These are phyloP conservation scores for Rhynchospora tenuis DNA, from an alignment of 176 grass and related monocot genomes.

Conservation along the genomic window DNA sequence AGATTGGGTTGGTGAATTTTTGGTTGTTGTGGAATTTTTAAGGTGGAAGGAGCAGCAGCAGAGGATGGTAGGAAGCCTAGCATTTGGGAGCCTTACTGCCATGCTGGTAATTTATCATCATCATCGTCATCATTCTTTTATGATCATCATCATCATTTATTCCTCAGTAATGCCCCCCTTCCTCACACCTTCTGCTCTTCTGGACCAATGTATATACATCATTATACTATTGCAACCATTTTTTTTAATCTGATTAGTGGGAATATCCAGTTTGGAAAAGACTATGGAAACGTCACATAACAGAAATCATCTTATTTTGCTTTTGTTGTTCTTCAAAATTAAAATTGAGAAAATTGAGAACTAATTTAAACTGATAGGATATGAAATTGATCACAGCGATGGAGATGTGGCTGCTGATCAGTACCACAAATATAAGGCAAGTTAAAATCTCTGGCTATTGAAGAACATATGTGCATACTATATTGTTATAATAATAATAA, in stretches of 20 bases:
- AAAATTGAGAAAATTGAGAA: not conserved
- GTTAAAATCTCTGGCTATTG: not conserved
- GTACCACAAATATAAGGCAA: constrained; percentile 75
- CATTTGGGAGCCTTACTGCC: constrained; percentile 61
- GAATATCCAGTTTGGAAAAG: not conserved
- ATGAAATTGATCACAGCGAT: constrained; percentile 24
- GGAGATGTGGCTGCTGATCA: constrained; percentile 63
- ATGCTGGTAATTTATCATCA: constrained; percentile 31
- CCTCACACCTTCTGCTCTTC: not conserved
- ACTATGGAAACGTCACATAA: not conserved
- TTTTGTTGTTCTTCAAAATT: not conserved
- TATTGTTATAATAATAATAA: not conserved
- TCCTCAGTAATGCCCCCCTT: not conserved
- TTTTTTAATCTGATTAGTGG: not conserved
- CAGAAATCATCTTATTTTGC: not conserved
- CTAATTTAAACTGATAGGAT: constrained; percentile 34
- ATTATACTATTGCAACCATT: not conserved
- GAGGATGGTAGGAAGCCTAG: constrained; percentile 71
- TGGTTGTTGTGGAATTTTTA: not conserved
- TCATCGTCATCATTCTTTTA: not conserved
- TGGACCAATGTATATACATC: not conserved
- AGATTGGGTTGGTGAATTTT: not conserved
- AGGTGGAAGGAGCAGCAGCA: constrained; percentile 56
- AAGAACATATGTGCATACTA: not conserved
- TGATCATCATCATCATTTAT: not conserved